Base-by-base conservation (phyloP, 2,329 filamentous ascomycete genomes). In the Harringtonia aguacate region DNA sequence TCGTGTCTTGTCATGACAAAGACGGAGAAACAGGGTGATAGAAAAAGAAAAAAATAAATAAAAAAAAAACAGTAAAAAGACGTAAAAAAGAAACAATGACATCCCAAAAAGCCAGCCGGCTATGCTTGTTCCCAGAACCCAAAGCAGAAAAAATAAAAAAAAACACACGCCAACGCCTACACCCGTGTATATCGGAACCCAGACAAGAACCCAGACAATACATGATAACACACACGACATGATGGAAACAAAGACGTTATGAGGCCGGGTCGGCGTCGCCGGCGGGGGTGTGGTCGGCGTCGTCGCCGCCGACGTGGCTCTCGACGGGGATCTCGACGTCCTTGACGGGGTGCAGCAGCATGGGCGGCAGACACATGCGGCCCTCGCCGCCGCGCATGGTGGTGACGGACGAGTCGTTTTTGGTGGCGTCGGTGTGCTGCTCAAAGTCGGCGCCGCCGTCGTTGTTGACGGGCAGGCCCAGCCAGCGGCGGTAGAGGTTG, bases 271-370 rank as follows among this genome's bases (percentile, higher is more conserved):
- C 68, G 59, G 78, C 69, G 57, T 75, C 51, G 46, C 70, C 51
- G 57, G 61, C 66, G 4, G 67, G 59, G 8, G 65, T 67, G 36
- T 15, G 15, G 13, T 31, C 5, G 28, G 67, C 66, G 3, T 66
- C 64, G 4, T 68, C 70, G 45, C 67, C 67, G 5, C 64, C 61
- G 2, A 71, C 64, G 35, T 72, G 67, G 22, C 72, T 72, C 59
- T 75, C 81, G 2, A 84, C 77, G 8, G 79, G 74, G 41, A 82
- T 55, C 46, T 82, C 77, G 6, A 89, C 73, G 43, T 77, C 74
- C 68, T 95, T 95, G 43, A 95, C 75, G 0, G 89, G 89, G 70
- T 95, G 89, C 50, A 95, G 64, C 49, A 95, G 64, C 81, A 95
- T 90, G 1, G 84, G 86, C 8, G 88, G 87, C 34, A 95, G 66